Percentiles rank a stretch among this genome's conserved stretches.
Conservation (phyloP, 1,284 basidiomycete species). For the Chiua sp. region DNA sequence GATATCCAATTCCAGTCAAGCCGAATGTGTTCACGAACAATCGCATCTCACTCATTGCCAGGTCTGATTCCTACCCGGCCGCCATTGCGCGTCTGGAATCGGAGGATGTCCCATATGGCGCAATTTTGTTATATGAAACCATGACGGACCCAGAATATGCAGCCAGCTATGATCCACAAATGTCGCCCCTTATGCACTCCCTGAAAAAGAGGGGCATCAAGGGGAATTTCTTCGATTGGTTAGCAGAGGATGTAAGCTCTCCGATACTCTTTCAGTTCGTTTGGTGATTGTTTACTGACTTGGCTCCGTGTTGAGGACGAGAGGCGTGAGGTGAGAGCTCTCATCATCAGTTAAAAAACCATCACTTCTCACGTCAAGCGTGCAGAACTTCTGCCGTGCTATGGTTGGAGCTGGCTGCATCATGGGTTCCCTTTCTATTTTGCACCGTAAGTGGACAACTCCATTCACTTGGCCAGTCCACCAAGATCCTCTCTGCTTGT, state of each 20-base stretch:
- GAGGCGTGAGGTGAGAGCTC: not conserved
- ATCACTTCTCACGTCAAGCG: not conserved
- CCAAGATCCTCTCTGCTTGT: too few relatives aligned
- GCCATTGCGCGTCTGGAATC: constrained; percentile 13
- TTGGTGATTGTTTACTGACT: too few relatives aligned
- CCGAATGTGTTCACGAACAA: constrained; percentile 34
- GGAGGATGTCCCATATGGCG: constrained; percentile 21
- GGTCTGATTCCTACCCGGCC: constrained; percentile 14
- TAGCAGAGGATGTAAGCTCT: too few relatives aligned
- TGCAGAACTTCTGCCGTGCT: not conserved
- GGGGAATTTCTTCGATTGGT: constrained; percentile 30
- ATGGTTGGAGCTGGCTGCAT: not conserved
- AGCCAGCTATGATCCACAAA: constrained; percentile 22
- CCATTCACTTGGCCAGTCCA: too few relatives aligned
- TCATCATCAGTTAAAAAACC: not conserved
- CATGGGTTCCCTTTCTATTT: not conserved
- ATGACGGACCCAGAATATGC: constrained; percentile 32
- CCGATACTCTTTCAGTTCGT: too few relatives aligned
- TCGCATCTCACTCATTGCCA: constrained; percentile 31
- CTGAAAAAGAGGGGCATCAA: constrained; percentile 22
- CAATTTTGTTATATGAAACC: constrained; percentile 26
- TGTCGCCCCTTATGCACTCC: constrained; percentile 30
- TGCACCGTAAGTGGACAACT: not conserved
- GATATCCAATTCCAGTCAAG: constrained; percentile 16
- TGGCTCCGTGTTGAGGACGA: not conserved